Conservation (phyloP, 495 filamentous ascomycete genomes). For the Xylaria flabelliformis region DNA sequence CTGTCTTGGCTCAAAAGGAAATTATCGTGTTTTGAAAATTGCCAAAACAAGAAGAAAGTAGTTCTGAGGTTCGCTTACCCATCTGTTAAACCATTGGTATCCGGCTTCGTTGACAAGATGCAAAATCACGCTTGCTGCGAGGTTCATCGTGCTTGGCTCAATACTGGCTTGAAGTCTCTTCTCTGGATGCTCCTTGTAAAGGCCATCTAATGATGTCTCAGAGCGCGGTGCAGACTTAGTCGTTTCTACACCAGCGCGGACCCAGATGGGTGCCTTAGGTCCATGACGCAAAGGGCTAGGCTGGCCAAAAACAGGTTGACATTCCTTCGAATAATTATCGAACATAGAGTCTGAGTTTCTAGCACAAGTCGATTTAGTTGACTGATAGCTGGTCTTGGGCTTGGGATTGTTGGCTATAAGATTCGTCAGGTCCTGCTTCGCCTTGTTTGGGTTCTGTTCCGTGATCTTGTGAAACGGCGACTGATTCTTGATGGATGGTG, state of each 20-base stretch:
- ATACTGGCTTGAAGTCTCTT: constrained; percentile 24
- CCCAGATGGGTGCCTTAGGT: not conserved
- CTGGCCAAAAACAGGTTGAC: not conserved
- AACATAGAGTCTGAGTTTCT: not conserved
- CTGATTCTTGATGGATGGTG: not conserved
- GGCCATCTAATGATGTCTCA: constrained; percentile 24
- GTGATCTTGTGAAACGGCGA: not conserved
- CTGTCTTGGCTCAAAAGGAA: no score
- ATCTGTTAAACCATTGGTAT: constrained; percentile 29
- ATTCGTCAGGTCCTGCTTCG: not conserved
- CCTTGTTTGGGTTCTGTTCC: not conserved
- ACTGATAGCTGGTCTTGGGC: not conserved
- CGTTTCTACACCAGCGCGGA: not conserved
- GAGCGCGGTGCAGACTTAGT: not conserved
- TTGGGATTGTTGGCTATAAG: not conserved
- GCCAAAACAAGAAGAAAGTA: no score
- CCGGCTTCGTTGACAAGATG: constrained; percentile 26
- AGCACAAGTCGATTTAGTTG: not conserved
- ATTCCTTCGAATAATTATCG: not conserved
- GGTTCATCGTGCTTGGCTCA: not conserved
- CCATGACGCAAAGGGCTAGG: constrained; percentile 2
- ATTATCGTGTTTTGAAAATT: no score
- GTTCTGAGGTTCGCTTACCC: not conserved
- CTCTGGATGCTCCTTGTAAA: constrained; percentile 27
- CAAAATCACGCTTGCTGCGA: constrained; percentile 10